These are phyloP conservation scores for Linnemannia schmuckeri DNA, from an alignment of 192 early-diverging fungal species.

Conservation along the genomic window DNA sequence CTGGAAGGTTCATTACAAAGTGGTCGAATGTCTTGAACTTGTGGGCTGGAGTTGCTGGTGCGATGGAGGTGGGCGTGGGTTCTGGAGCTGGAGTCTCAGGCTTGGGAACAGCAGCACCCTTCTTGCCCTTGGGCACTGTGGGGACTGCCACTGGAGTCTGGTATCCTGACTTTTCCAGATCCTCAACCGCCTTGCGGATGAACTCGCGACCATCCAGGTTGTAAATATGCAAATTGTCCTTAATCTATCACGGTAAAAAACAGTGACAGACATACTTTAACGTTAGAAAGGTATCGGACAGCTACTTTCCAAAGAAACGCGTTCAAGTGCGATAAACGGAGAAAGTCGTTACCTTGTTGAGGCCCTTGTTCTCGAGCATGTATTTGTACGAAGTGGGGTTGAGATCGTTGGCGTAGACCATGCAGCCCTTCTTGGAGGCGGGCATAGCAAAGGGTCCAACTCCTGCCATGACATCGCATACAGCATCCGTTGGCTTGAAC, in stretches of 20 bases:
- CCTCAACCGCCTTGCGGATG: constrained; percentile 80
- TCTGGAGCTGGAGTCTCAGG: constrained; percentile 30
- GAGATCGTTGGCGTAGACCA: constrained; percentile 97
- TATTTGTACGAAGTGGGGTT: constrained; percentile 92
- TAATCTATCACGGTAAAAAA: constrained; percentile 57
- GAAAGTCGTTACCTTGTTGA: constrained; percentile 81
- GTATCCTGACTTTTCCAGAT: constrained; percentile 65
- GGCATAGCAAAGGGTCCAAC: constrained; percentile 97
- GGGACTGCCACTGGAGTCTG: constrained; percentile 23
- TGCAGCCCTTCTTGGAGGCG: constrained; percentile 83
- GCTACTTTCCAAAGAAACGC: background rate
- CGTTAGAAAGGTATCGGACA: background rate
- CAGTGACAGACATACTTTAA: background rate
- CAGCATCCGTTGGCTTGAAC: constrained; percentile 77
- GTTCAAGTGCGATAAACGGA: background rate
- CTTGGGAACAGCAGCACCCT: constrained; percentile 36
- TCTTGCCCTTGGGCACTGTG: constrained; percentile 35
- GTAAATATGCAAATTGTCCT: constrained; percentile 75
- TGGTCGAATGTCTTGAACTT: constrained; percentile 85
- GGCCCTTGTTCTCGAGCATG: constrained; percentile 81
- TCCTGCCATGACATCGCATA: constrained; percentile 98
- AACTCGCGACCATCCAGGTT: constrained; percentile 95
- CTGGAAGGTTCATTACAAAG: constrained; percentile 99
- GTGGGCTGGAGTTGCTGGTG: background rate
- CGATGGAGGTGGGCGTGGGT: constrained; percentile 7